A percentile compares a stretch with the other conserved stretches of the same genome.
These are phyloP conservation scores for Rutstroemia sp. DNA, from an alignment of 2,329 filamentous ascomycete species.

Conservation along the genomic window DNA sequence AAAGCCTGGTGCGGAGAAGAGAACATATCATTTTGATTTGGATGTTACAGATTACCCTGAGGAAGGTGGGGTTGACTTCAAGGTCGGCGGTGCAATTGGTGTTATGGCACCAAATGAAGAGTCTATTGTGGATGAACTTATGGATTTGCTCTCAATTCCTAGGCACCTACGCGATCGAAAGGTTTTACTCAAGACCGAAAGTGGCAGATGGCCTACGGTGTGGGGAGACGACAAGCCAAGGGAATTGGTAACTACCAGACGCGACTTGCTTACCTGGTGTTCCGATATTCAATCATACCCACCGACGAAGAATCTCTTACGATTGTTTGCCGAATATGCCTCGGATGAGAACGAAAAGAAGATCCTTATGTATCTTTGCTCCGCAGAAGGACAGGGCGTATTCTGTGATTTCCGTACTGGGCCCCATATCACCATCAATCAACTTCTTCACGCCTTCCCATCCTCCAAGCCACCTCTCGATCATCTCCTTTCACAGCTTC, in stretches of 20 bases:
- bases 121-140: constrained; percentile 69
- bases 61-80: constrained; percentile 82
- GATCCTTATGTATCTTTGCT: constrained; percentile 77
- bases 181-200: constrained; percentile 68
- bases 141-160: constrained; percentile 75
- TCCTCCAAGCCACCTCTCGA: constrained; percentile 84
- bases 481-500: constrained; percentile 69
- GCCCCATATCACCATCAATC: constrained; percentile 75
- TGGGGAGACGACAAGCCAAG: constrained; percentile 88
- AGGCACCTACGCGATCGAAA: constrained; percentile 78
- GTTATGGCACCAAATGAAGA: constrained; percentile 82
- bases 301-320: constrained; percentile 79
- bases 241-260: constrained; percentile 80
- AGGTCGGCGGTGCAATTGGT: constrained; percentile 91
- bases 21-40: constrained; percentile 95
- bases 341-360: constrained; percentile 77
- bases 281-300: constrained; percentile 88
- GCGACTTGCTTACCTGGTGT: constrained; percentile 93
- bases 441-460: constrained; percentile 86
- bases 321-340: constrained; percentile 79
- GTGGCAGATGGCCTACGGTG: constrained; percentile 91
- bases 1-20: constrained; percentile 82
- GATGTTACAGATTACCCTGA: constrained; percentile 92
- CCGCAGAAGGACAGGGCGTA: constrained; percentile 80
- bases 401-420: constrained; percentile 95